phyloP scores from a whole-genome alignment of 1,284 basidiomycete species.

The Ceratobasidium sp. region DNA sequence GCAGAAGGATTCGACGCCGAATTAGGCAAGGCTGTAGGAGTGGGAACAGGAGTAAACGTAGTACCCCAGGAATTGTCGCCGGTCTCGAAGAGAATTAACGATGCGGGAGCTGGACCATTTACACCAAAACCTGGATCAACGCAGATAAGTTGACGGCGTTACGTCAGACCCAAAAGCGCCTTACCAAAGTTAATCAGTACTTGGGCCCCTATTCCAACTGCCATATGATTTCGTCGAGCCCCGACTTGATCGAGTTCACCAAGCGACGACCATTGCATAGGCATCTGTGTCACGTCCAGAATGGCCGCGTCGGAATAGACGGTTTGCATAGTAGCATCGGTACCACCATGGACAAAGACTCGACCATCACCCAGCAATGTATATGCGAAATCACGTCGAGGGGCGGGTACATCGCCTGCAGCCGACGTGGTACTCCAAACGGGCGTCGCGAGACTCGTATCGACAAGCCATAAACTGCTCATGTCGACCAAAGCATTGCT shows the following conservation, averaged over 20 bases:
- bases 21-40: slow-evolving; percentile 16
- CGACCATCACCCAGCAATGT: slow-evolving; percentile 60
- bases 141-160: not conserved
- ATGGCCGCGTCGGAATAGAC: slow-evolving; percentile 77
- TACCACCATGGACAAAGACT: slow-evolving; percentile 79
- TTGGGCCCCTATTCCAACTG: slow-evolving; percentile 62
- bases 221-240: slow-evolving; percentile 73
- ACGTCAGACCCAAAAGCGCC: slow-evolving; percentile 45
- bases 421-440: slow-evolving; percentile 61
- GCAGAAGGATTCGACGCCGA: slow-evolving; percentile 1
- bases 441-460: slow-evolving; percentile 59
- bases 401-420: slow-evolving; percentile 56
- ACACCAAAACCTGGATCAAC: slow-evolving; percentile 58
- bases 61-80: slow-evolving; percentile 47
- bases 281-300: slow-evolving; percentile 63
- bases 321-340: slow-evolving; percentile 62
- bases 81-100: slow-evolving; percentile 62
- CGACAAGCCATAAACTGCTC: slow-evolving; percentile 65
- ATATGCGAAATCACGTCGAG: slow-evolving; percentile 70
- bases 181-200: slow-evolving; percentile 81
- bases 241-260: slow-evolving; percentile 61
- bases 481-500: slow-evolving; percentile 59
- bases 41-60: slow-evolving; percentile 49
- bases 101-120: slow-evolving; percentile 58
- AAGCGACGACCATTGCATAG: slow-evolving; percentile 63